A percentile compares a stretch with the other conserved stretches of the same genome.
These are phyloP conservation scores for Trametes versicolor DNA, from an alignment of 1,284 basidiomycete genomes.

Conservation along the genomic window DNA sequence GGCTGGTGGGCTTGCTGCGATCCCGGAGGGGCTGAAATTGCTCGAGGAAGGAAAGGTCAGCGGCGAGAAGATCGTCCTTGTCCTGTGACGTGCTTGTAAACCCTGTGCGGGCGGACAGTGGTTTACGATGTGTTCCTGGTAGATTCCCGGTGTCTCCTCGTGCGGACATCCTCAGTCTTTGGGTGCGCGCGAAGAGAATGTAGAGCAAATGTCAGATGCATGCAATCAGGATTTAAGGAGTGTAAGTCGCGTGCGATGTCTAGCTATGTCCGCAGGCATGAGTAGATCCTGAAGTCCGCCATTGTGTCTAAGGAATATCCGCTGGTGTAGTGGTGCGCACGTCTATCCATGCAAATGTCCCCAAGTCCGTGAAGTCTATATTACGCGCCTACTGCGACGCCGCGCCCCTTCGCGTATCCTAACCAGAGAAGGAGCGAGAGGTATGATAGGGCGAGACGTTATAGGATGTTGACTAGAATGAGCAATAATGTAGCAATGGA, in stretches of 20 bases:
- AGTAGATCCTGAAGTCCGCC: no score
- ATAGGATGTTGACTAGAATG: background rate
- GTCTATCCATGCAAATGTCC: background rate
- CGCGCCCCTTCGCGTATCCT: conserved; percentile 9
- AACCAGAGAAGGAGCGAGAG: background rate
- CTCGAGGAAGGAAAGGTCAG: conserved; percentile 36
- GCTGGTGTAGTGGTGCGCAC: background rate
- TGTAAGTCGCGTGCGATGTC: no score
- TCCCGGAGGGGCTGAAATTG: conserved; percentile 34
- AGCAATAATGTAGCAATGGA: background rate
- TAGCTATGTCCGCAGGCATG: background rate
- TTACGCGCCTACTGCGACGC: conserved; percentile 6
- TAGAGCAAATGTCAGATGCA: no score
- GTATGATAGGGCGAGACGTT: background rate
- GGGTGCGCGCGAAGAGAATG: no score
- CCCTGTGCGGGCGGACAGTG: no score
- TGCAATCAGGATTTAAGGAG: no score
- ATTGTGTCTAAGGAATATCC: no score
- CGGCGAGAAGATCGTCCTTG: conserved; percentile 39
- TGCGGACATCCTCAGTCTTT: no score
- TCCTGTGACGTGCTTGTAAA: no score
- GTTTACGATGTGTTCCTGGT: no score
- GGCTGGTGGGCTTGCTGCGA: conserved; percentile 31
- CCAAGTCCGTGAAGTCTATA: background rate
- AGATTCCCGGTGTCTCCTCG: no score